These are phyloP conservation scores for Neurospora sp. DNA, from an alignment of 495 filamentous ascomycete species.

Conservation along the genomic window DNA sequence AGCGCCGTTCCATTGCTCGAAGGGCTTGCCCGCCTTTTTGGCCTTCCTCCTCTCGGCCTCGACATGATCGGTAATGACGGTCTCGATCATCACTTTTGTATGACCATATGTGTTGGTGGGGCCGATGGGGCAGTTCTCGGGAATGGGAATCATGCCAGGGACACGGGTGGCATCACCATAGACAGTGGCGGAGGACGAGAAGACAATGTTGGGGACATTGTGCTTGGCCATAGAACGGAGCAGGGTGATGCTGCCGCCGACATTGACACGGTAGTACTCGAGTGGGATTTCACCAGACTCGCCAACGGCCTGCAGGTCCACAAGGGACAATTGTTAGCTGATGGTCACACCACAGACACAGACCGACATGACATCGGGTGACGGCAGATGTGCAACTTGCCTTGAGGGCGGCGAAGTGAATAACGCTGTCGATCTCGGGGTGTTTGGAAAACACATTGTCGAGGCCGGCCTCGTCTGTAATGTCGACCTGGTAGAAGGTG, in stretches of 20 bases:
- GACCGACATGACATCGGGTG: background rate
- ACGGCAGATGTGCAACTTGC: constrained; percentile 33
- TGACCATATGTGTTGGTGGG: constrained; percentile 96
- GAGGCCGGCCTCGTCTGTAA: constrained; percentile 73
- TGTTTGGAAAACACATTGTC: constrained; percentile 84
- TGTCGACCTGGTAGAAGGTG: constrained; percentile 73
- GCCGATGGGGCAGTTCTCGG: constrained; percentile 88
- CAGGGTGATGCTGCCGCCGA: constrained; percentile 83
- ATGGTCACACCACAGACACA: constrained; percentile 1
- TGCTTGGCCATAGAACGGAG: constrained; percentile 78
- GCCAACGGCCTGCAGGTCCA: constrained; percentile 65
- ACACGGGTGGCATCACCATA: constrained; percentile 97
- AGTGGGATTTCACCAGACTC: constrained; percentile 92
- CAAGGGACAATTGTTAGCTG: background rate
- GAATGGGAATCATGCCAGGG: constrained; percentile 97
- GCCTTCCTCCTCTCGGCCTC: constrained; percentile 76
- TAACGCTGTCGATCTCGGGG: constrained; percentile 91
- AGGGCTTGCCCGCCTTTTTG: constrained; percentile 66
- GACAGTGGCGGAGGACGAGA: constrained; percentile 91
- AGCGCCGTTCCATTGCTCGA: constrained; percentile 83
- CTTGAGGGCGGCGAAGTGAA: constrained; percentile 98
- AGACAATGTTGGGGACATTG: constrained; percentile 93
- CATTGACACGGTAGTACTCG: constrained; percentile 97
- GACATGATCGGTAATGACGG: constrained; percentile 81
- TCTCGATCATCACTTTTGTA: constrained; percentile 88